Evolutionary conservation across 2,329 filamentous ascomycete genomes (phyloP).

Genomic region (Colletotrichum gigasporum): DNA sequence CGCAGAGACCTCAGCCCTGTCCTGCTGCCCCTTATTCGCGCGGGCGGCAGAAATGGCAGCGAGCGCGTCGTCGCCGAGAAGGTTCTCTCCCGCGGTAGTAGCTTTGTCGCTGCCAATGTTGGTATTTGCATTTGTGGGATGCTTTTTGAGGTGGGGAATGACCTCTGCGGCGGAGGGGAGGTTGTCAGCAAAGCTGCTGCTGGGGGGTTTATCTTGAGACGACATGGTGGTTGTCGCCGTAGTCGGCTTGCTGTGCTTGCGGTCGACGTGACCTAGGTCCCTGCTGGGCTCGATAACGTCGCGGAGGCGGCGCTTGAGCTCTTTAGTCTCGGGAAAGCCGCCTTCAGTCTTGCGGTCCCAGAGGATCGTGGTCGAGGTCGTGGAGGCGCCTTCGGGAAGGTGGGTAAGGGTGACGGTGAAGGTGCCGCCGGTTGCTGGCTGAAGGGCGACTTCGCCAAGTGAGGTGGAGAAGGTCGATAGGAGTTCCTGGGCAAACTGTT

Average conservation of each 20-base stretch:
- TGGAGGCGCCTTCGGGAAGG: slow-evolving; percentile 32
- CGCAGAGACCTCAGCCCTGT: slow-evolving; percentile 8
- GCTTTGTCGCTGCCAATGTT: neutral
- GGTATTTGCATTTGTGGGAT: slow-evolving; percentile 12
- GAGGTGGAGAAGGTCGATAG: slow-evolving; percentile 88
- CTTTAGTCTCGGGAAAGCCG: slow-evolving; percentile 94
- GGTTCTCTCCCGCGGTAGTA: neutral
- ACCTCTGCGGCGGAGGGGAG: slow-evolving; percentile 12
- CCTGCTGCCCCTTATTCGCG: slow-evolving; percentile 31
- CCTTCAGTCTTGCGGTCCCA: slow-evolving; percentile 91
- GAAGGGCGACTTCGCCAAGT: slow-evolving; percentile 87
- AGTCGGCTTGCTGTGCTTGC: slow-evolving; percentile 46
- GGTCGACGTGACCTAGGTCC: slow-evolving; percentile 84
- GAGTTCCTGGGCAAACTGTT: slow-evolving; percentile 90
- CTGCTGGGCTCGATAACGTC: slow-evolving; percentile 83
- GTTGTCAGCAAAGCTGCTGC: neutral
- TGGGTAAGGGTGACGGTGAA: slow-evolving; percentile 77
- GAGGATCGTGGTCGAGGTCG: slow-evolving; percentile 64
- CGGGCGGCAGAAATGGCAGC: slow-evolving; percentile 22
- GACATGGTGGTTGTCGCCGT: slow-evolving; percentile 4
- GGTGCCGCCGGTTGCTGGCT: slow-evolving; percentile 84
- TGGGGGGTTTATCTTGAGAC: neutral
- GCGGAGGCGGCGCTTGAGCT: slow-evolving; percentile 84
- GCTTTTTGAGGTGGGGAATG: slow-evolving; percentile 20
- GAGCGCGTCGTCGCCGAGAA: slow-evolving; percentile 15